Conservation (phyloP, 140 eudicot genomes). For the Bidens hawaiensis region DNA sequence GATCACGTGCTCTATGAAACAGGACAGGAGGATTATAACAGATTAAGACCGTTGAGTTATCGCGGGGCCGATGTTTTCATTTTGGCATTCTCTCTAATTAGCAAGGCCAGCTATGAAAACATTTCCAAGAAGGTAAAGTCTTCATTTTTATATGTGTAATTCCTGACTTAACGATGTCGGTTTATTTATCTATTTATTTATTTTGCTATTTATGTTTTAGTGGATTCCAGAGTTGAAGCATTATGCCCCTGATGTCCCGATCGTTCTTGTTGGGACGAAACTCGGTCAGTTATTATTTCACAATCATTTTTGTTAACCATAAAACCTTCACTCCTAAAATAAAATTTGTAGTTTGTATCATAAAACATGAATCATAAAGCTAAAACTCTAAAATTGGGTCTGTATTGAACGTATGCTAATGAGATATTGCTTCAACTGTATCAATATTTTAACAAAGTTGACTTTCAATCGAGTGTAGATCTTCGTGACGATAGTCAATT, state of each 20-base stretch:
- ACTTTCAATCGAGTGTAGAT: conserved; percentile 41
- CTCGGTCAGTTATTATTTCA: conserved; percentile 44
- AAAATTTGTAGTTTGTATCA: too few species aligned
- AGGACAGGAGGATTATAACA: conserved; percentile 93
- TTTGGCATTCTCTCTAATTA: conserved; percentile 77
- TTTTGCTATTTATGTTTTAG: conserved; percentile 14
- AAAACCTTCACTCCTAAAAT: background rate
- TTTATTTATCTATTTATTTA: too few species aligned
- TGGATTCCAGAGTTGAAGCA: conserved; percentile 62
- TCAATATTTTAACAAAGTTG: too few species aligned
- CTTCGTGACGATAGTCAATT: conserved; percentile 80
- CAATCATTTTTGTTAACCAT: background rate
- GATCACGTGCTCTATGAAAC: conserved; percentile 22
- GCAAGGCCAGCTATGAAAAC: conserved; percentile 91
- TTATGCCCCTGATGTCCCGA: conserved; percentile 59
- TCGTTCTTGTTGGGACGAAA: conserved; percentile 67
- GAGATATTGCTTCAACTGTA: conserved; percentile 2
- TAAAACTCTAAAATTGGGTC: too few species aligned
- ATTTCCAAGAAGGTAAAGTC: conserved; percentile 90
- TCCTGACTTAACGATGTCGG: too few species aligned
- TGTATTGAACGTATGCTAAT: background rate
- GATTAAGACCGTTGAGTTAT: conserved; percentile 92
- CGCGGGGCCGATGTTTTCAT: conserved; percentile 95
- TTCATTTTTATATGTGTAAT: background rate
- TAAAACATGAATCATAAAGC: too few species aligned